Conservation (phyloP, 768 basidiomycete species). For the Lactifluus piperatus region DNA sequence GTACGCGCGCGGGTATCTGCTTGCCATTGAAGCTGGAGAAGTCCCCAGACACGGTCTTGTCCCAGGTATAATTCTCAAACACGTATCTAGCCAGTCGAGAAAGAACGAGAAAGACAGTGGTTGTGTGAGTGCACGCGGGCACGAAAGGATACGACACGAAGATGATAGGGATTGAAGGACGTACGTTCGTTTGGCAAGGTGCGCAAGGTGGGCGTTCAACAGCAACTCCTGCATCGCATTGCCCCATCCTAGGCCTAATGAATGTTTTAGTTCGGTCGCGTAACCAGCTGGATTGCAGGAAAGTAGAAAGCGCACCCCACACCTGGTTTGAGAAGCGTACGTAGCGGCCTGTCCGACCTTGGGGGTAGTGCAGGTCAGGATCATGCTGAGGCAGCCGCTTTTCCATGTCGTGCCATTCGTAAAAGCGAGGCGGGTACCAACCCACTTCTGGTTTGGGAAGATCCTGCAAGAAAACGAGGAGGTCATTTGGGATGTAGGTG, state of each 20-base stretch:
- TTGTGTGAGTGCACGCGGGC: neutral
- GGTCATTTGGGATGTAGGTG: neutral
- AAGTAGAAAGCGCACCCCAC: neutral
- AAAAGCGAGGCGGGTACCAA: constrained; percentile 4
- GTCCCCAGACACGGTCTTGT: constrained; percentile 31
- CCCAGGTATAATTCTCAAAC: constrained; percentile 54
- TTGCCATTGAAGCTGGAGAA: constrained; percentile 37
- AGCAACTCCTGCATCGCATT: constrained; percentile 36
- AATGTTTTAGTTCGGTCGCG: neutral
- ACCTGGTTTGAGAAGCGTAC: constrained; percentile 14
- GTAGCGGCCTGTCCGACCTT: constrained; percentile 15
- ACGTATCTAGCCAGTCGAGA: constrained; percentile 31
- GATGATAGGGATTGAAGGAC: constrained; percentile 19
- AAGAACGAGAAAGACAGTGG: no score
- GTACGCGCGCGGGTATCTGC: constrained; percentile 43
- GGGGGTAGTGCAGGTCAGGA: constrained; percentile 11
- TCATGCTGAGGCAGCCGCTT: constrained; percentile 11
- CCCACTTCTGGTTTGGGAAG: neutral
- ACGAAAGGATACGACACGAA: no score
- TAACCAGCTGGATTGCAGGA: neutral
- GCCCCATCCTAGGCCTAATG: constrained; percentile 49
- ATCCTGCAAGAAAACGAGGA: neutral
- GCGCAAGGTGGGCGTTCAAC: constrained; percentile 4
- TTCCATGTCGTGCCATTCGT: constrained; percentile 10
- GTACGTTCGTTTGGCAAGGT: constrained; percentile 40